A percentile compares a stretch with the other conserved stretches of the same genome.
phyloP scores from a whole-genome alignment of 495 filamentous ascomycete species.

The Bacidia rubella region DNA sequence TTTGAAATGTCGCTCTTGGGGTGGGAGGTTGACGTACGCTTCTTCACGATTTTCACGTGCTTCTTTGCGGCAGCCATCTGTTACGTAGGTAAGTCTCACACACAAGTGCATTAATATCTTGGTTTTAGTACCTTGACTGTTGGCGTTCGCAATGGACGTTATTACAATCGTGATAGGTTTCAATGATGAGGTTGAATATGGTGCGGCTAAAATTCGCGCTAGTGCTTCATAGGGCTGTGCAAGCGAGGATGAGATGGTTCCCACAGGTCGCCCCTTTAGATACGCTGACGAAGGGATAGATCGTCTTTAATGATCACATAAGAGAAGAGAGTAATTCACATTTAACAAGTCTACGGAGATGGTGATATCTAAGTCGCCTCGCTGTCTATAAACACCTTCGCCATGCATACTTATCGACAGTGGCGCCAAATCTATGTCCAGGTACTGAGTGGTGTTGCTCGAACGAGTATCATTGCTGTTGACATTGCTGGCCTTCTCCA shows the following conservation, averaged over 20 bases:
- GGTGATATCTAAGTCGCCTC: not conserved
- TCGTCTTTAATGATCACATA: too few species aligned
- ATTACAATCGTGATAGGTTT: not conserved
- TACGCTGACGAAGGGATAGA: not conserved
- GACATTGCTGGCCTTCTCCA: constrained; percentile 52
- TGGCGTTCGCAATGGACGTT: not conserved
- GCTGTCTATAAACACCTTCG: not conserved
- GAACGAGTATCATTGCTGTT: constrained; percentile 73
- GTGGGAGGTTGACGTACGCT: constrained; percentile 39
- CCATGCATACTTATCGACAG: not conserved
- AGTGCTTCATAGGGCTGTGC: constrained; percentile 7
- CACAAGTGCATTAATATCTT: too few species aligned
- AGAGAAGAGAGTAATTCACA: too few species aligned
- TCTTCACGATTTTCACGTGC: constrained; percentile 98
- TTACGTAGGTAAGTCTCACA: constrained; percentile 9
- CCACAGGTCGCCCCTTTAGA: not conserved
- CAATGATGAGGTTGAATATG: not conserved
- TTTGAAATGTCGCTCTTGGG: not conserved
- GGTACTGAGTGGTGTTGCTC: not conserved
- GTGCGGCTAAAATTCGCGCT: constrained; percentile 1
- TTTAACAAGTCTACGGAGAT: too few species aligned
- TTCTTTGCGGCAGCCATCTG: constrained; percentile 98
- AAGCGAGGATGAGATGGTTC: not conserved
- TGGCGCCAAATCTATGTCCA: not conserved
- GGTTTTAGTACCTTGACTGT: constrained; percentile 8